phyloP scores from a whole-genome alignment of 345 rosid genomes.

The Nasturtium officinale region DNA sequence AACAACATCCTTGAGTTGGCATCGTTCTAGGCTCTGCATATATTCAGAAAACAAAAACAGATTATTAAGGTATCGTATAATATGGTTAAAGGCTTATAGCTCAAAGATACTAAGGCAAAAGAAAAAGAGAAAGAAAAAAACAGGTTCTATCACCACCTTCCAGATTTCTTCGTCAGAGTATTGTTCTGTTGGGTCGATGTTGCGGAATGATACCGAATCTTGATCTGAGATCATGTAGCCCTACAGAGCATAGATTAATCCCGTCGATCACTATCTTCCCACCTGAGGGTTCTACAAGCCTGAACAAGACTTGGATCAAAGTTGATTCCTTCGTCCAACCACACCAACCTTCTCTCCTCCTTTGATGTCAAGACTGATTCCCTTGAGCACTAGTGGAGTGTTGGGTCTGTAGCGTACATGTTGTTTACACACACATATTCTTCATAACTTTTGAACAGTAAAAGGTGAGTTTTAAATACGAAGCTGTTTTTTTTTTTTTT shows the following conservation, averaged over 20 bases:
- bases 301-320: conserved; percentile 81
- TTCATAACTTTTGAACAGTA: conserved; percentile 11
- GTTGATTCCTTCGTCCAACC: conserved; percentile 94
- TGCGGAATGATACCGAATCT: conserved; percentile 95
- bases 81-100: not conserved
- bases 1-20: conserved; percentile 83
- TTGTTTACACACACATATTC: conserved; percentile 18
- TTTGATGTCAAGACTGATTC: conserved; percentile 67
- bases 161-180: conserved; percentile 87
- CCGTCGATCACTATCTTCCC: conserved; percentile 87
- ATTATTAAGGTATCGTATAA: not conserved
- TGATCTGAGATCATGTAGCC: conserved; percentile 92
- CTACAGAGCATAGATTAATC: conserved; percentile 65
- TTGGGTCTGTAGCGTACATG: conserved; percentile 90
- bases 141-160: conserved; percentile 53
- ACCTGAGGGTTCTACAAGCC: conserved; percentile 87
- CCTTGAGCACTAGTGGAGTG: conserved; percentile 88
- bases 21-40: conserved; percentile 71
- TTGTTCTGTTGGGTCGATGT: conserved; percentile 80
- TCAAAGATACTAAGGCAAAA: not conserved
- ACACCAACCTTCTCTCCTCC: conserved; percentile 94
- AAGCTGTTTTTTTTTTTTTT: conserved; percentile 2
- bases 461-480: not conserved
- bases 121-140: not conserved
- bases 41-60: not conserved